Percentiles rank a stretch among this genome's conserved stretches.
Evolutionary conservation across 495 filamentous ascomycete genomes (phyloP).

Genomic region (Penicillium nucicola): DNA sequence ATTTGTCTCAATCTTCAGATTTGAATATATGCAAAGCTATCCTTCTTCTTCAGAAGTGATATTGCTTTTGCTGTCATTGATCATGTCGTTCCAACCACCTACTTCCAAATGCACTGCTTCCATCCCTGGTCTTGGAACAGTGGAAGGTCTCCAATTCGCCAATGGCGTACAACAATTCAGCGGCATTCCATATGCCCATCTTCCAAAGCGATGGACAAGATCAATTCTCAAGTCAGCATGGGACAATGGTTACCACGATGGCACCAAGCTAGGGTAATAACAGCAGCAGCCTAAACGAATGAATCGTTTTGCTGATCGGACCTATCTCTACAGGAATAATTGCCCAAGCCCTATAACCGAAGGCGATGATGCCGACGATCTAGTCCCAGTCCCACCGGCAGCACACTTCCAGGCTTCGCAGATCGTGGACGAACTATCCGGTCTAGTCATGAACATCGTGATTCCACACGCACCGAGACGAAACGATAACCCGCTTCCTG

Average conservation of each 20-base stretch:
- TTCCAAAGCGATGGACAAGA: conserved; percentile 27
- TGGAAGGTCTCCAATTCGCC: conserved; percentile 24
- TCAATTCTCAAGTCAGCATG: conserved; percentile 24
- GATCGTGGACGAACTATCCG: conserved; percentile 20
- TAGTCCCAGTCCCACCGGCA: conserved; percentile 24
- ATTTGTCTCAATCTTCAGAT: not conserved
- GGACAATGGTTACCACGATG: conserved; percentile 21
- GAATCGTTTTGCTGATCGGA: not conserved
- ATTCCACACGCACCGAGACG: conserved; percentile 9
- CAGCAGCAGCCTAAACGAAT: too few species aligned
- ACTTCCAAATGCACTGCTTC: conserved; percentile 16
- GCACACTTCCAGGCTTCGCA: conserved; percentile 15
- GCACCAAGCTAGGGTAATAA: conserved; percentile 23
- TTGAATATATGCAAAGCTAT: not conserved
- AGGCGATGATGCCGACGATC: conserved; percentile 20
- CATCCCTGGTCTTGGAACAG: conserved; percentile 17
- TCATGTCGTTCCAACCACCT: conserved; percentile 27
- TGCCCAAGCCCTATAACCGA: conserved; percentile 25
- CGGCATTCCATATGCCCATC: conserved; percentile 27
- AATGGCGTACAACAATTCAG: conserved; percentile 30
- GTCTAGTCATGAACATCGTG: conserved; percentile 31
- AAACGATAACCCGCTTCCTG: conserved; percentile 10
- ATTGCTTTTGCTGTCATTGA: not conserved
- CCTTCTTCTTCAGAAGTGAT: not conserved
- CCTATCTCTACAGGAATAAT: conserved; percentile 11